Base-by-base conservation (phyloP, 2,329 filamentous ascomycete genomes). In the Rhytidhysteron rufulum region DNA sequence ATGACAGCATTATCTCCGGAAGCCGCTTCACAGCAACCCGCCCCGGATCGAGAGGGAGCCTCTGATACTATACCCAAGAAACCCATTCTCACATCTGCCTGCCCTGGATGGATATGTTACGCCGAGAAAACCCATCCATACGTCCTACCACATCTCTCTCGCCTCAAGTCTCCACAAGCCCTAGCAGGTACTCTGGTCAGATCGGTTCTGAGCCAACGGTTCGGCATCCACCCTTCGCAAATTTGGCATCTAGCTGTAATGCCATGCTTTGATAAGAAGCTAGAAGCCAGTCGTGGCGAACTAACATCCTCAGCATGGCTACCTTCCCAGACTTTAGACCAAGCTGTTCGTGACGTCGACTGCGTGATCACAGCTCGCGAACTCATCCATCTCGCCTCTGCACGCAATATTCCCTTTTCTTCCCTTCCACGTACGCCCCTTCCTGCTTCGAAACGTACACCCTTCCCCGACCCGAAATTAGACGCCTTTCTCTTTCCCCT, bases 221-320 rank as follows among this genome's bases (percentile, higher is more conserved):
- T 90, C 46, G 80, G 80, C 24, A 81, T 96, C 35, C 67, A 83
- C 1, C 85, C 89, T 0, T 82, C 83, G 47, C 80, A 83, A 51
- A 89, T 98, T 61, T 98, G 91, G 88, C 91, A 97, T 65, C 68
- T 97, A 39, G 88, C 91, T 10, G 77, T 98, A 33, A 98, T 98
- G 93, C 93, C 93, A 16, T 98, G 93, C 65, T 97, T 98, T 64
- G 93, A 98, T 66, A 98, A 98, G 73, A 98, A 98, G 66, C 78
- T 98, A 20, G 93, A 98, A 69, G 93, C 93, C 5, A 95, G 89
- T 53, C 83, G 93, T 39, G 85, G 89, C 63, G 93, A 98, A 66
- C 78, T 98, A 29, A 97, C 90, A 1, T 86, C 91, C 59, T 70
- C 77, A 5, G 79, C 80, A 13, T 96, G 90, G 90, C 45, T 61